Percentiles rank a stretch among this genome's conserved stretches.
These are phyloP conservation scores for Amanita pseudoporphyria DNA, from an alignment of 768 basidiomycete species.

Conservation along the genomic window DNA sequence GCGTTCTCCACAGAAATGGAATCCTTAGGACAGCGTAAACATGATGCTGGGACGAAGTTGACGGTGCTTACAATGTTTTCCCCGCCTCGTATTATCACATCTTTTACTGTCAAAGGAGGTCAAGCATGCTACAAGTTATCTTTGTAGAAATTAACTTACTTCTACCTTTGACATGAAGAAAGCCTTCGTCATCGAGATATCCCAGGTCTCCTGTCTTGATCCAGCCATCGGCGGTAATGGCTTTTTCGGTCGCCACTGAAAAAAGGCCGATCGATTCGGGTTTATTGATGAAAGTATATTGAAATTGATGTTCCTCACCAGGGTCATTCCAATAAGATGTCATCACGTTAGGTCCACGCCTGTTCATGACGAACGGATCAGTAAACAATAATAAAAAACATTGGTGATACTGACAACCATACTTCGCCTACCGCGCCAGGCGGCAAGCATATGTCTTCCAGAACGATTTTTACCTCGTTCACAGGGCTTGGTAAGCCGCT, in stretches of 20 bases:
- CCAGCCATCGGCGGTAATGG: constrained; percentile 38
- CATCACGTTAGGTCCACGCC: constrained; percentile 42
- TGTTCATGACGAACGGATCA: not conserved
- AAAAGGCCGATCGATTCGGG: not conserved
- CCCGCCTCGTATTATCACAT: constrained; percentile 45
- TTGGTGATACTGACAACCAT: constrained; percentile 19
- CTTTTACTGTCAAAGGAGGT: constrained; percentile 27
- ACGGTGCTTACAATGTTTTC: constrained; percentile 39
- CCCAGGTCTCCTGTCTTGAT: constrained; percentile 38
- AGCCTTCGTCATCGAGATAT: constrained; percentile 36
- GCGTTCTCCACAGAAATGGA: too few species aligned
- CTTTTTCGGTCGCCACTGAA: constrained; percentile 12
- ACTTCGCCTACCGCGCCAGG: constrained; percentile 29
- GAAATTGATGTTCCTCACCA: constrained; percentile 16
- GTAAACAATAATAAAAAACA: not conserved
- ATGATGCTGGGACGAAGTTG: not conserved
- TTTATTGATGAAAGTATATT: not conserved
- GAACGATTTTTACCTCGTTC: constrained; percentile 36
- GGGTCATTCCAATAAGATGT: constrained; percentile 41
- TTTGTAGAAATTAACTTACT: constrained; percentile 15
- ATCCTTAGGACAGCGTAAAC: too few species aligned
- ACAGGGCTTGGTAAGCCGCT: constrained; percentile 38
- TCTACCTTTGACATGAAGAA: constrained; percentile 38
- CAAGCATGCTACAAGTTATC: not conserved
- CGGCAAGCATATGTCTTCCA: constrained; percentile 19